phyloP scores from a whole-genome alignment of 2,329 filamentous ascomycete species.

The Trichoderma guizhouense region DNA sequence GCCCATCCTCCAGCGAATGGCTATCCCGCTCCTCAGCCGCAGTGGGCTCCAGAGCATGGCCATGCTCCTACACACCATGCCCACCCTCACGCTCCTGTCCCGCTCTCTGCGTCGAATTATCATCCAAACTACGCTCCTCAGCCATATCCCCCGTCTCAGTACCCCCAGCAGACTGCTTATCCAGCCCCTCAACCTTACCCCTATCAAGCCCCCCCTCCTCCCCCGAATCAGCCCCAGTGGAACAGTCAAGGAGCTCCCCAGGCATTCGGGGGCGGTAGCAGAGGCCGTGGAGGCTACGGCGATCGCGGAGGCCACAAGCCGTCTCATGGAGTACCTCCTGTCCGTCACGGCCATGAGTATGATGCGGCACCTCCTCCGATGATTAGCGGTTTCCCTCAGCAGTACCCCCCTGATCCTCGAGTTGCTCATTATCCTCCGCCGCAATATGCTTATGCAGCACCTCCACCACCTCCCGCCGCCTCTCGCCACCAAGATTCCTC shows the following conservation, averaged over 20 bases:
- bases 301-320: constrained; percentile 41
- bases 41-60: constrained; percentile 41
- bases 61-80: constrained; percentile 36
- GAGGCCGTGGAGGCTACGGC: constrained; percentile 40
- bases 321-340: constrained; percentile 27
- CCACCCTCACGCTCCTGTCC: constrained; percentile 45
- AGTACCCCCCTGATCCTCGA: constrained; percentile 41
- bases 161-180: constrained; percentile 45
- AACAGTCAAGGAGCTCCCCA: constrained; percentile 33
- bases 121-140: constrained; percentile 59
- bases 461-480: constrained; percentile 35
- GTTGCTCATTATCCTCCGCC: constrained; percentile 34
- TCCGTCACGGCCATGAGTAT: constrained; percentile 36
- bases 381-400: constrained; percentile 37
- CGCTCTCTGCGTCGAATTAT: constrained; percentile 53
- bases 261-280: constrained; percentile 32
- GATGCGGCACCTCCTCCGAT: constrained; percentile 32
- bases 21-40: constrained; percentile 40
- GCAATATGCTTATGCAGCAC: constrained; percentile 39
- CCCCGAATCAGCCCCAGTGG: constrained; percentile 36
- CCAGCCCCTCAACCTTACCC: constrained; percentile 38
- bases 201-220: constrained; percentile 37
- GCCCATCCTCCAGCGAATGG: constrained; percentile 36
- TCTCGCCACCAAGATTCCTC: constrained; percentile 35
- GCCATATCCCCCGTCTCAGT: constrained; percentile 43